These are phyloP conservation scores for Asterophora parasitica DNA, from an alignment of 768 basidiomycete genomes.

Conservation along the genomic window DNA sequence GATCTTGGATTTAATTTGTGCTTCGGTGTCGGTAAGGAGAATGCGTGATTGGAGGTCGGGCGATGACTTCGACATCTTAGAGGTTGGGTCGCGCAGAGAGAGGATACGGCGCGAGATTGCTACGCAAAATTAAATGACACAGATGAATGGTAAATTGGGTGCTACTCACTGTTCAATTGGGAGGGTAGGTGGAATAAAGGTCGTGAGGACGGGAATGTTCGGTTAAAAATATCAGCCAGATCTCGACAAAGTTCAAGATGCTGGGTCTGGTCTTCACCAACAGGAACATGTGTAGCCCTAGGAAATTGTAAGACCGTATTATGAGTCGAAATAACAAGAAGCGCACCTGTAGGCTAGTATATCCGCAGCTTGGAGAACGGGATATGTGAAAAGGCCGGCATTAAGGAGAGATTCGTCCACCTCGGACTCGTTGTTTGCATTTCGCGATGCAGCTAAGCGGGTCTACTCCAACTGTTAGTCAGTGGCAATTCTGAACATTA, in stretches of 20 bases:
- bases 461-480: slow-evolving; percentile 40
- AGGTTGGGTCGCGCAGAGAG: slow-evolving; percentile 76
- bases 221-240: slow-evolving; percentile 80
- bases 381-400: slow-evolving; percentile 86
- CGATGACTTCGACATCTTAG: slow-evolving; percentile 96
- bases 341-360: slow-evolving; percentile 76
- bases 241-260: slow-evolving; percentile 88
- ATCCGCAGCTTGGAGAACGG: slow-evolving; percentile 91
- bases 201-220: slow-evolving; percentile 43
- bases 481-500: not conserved
- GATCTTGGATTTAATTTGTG: slow-evolving; percentile 64
- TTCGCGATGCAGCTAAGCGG: slow-evolving; percentile 67
- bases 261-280: slow-evolving; percentile 95
- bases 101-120: slow-evolving; percentile 79
- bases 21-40: slow-evolving; percentile 70
- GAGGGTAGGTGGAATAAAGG: slow-evolving; percentile 70
- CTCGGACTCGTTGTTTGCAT: slow-evolving; percentile 69
- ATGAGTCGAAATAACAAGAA: slow-evolving; percentile 12
- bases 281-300: slow-evolving; percentile 90
- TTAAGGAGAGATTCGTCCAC: slow-evolving; percentile 81
- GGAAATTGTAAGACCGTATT: not conserved
- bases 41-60: slow-evolving; percentile 77
- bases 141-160: not conserved
- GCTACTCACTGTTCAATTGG: slow-evolving; percentile 63
- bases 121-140: slow-evolving; percentile 23